These are phyloP conservation scores for Protomyces inouyei DNA, from an alignment of 1,139 yeast genomes.

Conservation along the genomic window DNA sequence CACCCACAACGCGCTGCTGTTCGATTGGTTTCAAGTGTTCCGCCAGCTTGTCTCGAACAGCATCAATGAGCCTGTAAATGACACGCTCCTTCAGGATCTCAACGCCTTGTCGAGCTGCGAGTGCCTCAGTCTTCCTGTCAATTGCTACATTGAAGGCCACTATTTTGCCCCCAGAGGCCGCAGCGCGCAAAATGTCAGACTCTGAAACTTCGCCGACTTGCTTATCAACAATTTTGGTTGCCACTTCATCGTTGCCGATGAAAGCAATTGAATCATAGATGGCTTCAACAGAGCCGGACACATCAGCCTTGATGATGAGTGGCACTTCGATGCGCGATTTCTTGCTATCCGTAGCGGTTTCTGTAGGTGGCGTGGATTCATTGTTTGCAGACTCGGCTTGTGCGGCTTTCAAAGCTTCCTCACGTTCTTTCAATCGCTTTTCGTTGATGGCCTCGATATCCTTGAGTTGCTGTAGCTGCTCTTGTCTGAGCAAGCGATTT, in stretches of 20 bases:
- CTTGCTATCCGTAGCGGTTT: constrained; percentile 28
- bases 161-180: constrained; percentile 55
- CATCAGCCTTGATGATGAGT: constrained; percentile 83
- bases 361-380: constrained; percentile 34
- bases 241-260: constrained; percentile 80
- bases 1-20: constrained; percentile 65
- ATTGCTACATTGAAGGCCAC: constrained; percentile 71
- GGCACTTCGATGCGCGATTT: constrained; percentile 43
- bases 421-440: constrained; percentile 46
- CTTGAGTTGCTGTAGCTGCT: constrained; percentile 56
- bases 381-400: constrained; percentile 41
- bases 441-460: constrained; percentile 70
- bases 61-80: constrained; percentile 82
- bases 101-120: constrained; percentile 61
- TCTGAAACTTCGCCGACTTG: constrained; percentile 87
- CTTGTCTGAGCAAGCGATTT: constrained; percentile 55
- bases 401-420: constrained; percentile 56
- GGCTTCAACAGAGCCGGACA: constrained; percentile 65
- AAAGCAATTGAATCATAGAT: constrained; percentile 69
- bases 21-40: constrained; percentile 59
- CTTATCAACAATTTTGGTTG: constrained; percentile 58
- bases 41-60: constrained; percentile 64
- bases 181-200: constrained; percentile 75
- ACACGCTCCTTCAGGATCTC: constrained; percentile 64
- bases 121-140: constrained; percentile 58